Evolutionary conservation across 2,329 filamentous ascomycete species (phyloP).

Genomic region (Monascus ruber): DNA sequence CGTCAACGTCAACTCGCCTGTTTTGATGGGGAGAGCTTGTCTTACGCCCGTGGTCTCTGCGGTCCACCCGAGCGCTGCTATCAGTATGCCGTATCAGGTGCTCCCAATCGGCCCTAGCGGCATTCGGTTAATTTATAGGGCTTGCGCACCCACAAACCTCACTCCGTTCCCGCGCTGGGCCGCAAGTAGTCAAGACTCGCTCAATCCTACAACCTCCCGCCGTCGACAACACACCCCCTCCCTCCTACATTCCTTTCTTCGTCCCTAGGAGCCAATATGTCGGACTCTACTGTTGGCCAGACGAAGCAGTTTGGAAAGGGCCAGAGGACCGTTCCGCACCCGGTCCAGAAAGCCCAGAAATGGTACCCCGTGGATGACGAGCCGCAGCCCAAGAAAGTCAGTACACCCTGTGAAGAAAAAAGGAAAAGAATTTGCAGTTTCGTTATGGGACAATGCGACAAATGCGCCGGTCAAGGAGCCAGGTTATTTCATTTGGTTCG

Average conservation of each 20-base stretch:
- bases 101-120: slow-evolving; percentile 26
- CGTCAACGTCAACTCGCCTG: slow-evolving; percentile 13
- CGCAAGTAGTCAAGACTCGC: slow-evolving; percentile 26
- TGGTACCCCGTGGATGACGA: slow-evolving; percentile 98
- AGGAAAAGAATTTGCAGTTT: slow-evolving; percentile 14
- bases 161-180: slow-evolving; percentile 22
- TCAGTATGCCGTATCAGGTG: slow-evolving; percentile 3
- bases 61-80: slow-evolving; percentile 6
- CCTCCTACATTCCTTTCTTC: slow-evolving; percentile 24
- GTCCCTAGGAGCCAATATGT: slow-evolving; percentile 42
- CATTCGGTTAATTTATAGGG: slow-evolving; percentile 31
- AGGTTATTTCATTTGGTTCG: slow-evolving; percentile 1
- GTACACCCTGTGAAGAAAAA: slow-evolving; percentile 34
- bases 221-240: slow-evolving; percentile 30
- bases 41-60: slow-evolving; percentile 6
- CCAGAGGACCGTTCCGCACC: slow-evolving; percentile 78
- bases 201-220: slow-evolving; percentile 30
- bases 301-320: slow-evolving; percentile 98
- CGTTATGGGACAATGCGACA: slow-evolving; percentile 19
- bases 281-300: slow-evolving; percentile 41
- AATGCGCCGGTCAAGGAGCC: slow-evolving; percentile 10
- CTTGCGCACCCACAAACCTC: slow-evolving; percentile 35
- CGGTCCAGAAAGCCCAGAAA: slow-evolving; percentile 89
- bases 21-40: slow-evolving; percentile 4
- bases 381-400: slow-evolving; percentile 83